Base-by-base conservation (phyloP, 2,329 filamentous ascomycete species). In the Alternaria triticina region DNA sequence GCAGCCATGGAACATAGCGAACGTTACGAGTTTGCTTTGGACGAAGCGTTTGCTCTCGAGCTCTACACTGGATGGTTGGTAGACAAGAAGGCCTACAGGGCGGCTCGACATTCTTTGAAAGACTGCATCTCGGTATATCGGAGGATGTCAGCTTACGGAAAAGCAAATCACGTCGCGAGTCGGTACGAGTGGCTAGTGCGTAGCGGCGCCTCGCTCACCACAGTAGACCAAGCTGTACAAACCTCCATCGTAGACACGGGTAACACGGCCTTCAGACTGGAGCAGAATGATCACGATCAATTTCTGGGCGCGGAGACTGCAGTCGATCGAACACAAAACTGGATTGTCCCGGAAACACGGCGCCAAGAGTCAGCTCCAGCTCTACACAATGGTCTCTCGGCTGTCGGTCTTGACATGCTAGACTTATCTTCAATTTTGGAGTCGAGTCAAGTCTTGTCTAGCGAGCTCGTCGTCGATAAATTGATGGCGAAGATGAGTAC, bases 401-500 rank as follows among this genome's bases (percentile, higher is more conserved):
- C 91, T 27, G 80, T 82, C 1, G 84, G 83, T 5, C 85, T 95
- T 57, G 92, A 95, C 80, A 94, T 95, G 89, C 89, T 95, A 74
- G 92, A 94, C 77, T 79, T 94, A 65, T 90, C 92, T 45, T 90
- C 90, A 23, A 94, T 95, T 62, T 83, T 95, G 13, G 89, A 92
- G 70, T 92, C 90, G 3, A 93, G 90, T 10, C 92, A 94, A 74
- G 87, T 94, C 46, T 89, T 95, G 46, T 94, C 91, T 5, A 94
- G 91, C 15, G 90, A 94, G 54, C 80, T 95, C 11, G 87, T 91
- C 67, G 87, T 94, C 12, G 91, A 94, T 67, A 87, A 90, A 70
- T 84, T 95, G 5, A 85, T 94, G 64, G 89, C 90, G 72, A 94
- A 91, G 45, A 93, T 95, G 88, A 92, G 91, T 70, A 89, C 93